Evolutionary conservation across 2,329 filamentous ascomycete genomes (phyloP).

Genomic region (Alternaria brassicicola): DNA sequence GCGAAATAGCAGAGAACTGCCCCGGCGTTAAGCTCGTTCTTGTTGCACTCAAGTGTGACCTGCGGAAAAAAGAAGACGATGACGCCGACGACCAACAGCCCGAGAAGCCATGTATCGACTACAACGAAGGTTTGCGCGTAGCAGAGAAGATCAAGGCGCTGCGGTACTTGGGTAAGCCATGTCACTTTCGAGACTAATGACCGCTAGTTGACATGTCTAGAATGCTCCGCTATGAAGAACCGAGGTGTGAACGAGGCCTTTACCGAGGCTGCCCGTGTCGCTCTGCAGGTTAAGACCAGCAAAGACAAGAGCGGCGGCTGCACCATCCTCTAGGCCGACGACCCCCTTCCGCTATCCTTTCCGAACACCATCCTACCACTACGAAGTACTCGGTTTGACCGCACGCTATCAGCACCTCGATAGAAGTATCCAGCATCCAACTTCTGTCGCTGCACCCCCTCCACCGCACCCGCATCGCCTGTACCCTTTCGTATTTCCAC

Average conservation of each 20-base stretch:
- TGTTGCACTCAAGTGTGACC: conserved; percentile 94
- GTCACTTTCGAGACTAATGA: too few species aligned
- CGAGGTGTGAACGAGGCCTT: conserved; percentile 98
- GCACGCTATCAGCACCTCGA: neutral
- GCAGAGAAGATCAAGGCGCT: conserved; percentile 90
- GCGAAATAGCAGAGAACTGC: conserved; percentile 97
- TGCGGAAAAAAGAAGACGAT: conserved; percentile 75
- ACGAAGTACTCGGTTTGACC: neutral
- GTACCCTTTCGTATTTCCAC: neutral
- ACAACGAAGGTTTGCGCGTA: conserved; percentile 89
- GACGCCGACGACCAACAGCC: conserved; percentile 57
- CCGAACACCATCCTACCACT: conserved; percentile 9
- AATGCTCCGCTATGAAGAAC: conserved; percentile 98
- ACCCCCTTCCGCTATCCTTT: neutral
- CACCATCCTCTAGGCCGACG: conserved; percentile 37
- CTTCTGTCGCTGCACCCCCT: neutral
- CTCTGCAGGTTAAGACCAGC: conserved; percentile 65
- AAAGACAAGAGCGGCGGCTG: conserved; percentile 55
- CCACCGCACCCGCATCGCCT: neutral
- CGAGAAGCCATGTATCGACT: conserved; percentile 74
- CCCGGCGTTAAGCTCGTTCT: conserved; percentile 93
- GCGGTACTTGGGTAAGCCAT: conserved; percentile 75
- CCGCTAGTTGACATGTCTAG: conserved; percentile 51
- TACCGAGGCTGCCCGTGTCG: conserved; percentile 94
- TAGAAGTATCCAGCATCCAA: neutral